phyloP scores from a whole-genome alignment of 805 yeast species.

The Pachysolen tannophilus region DNA sequence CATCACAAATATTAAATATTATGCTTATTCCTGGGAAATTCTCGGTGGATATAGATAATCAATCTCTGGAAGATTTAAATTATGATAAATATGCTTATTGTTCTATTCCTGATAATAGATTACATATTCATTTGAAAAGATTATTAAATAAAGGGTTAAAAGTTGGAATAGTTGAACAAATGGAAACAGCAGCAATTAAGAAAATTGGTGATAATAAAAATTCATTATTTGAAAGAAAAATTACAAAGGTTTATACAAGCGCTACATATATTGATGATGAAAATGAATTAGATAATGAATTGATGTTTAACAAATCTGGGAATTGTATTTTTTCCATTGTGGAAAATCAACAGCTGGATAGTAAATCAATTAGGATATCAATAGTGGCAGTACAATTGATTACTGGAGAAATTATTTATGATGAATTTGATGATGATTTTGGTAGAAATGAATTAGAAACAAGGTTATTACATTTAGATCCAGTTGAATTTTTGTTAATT shows the following conservation, averaged over 20 bases:
- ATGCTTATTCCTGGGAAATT: slow-evolving; percentile 67
- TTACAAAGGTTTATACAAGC: slow-evolving; percentile 68
- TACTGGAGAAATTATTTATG: slow-evolving; percentile 72
- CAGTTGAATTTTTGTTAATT: slow-evolving; percentile 60
- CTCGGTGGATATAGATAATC: slow-evolving; percentile 40
- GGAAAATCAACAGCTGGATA: slow-evolving; percentile 14
- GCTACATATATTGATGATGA: slow-evolving; percentile 77
- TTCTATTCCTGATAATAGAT: slow-evolving; percentile 71
- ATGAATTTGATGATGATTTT: slow-evolving; percentile 54
- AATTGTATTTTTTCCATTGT: slow-evolving; percentile 40
- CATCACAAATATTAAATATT: slow-evolving; percentile 57
- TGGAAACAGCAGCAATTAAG: slow-evolving; percentile 73
- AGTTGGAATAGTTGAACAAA: slow-evolving; percentile 82
- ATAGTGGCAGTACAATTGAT: slow-evolving; percentile 61
- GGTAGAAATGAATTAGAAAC: slow-evolving; percentile 63
- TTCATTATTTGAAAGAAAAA: slow-evolving; percentile 55
- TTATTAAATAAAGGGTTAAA: slow-evolving; percentile 65
- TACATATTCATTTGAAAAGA: slow-evolving; percentile 70
- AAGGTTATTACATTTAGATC: slow-evolving; percentile 63
- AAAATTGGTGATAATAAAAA: slow-evolving; percentile 40
- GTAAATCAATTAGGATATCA: slow-evolving; percentile 20
- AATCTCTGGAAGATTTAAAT: slow-evolving; percentile 30
- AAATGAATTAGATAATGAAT: slow-evolving; percentile 14
- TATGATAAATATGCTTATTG: slow-evolving; percentile 70
- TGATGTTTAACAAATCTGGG: slow-evolving; percentile 21